Base-by-base conservation (phyloP, 2,329 filamentous ascomycete species). In the Teratosphaeria pseudoeucalypti region DNA sequence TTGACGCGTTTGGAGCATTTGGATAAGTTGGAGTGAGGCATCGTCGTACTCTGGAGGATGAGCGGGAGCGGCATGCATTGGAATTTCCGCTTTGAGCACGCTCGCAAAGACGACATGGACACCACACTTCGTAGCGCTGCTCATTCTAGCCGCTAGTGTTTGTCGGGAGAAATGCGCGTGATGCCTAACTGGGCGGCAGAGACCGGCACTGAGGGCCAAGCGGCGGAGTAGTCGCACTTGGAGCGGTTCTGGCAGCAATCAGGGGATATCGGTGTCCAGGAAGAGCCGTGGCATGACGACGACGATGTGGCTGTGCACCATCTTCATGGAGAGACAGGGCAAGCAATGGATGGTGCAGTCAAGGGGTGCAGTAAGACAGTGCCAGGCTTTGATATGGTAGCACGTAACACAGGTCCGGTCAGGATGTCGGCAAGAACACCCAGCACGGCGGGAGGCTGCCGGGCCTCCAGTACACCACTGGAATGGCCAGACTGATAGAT, bases 1-100 rank as follows among this genome's bases (percentile, higher is more conserved):
- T 78, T 99, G 70, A 97, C 94, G 58, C 79, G 94, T 68, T 73
- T 99, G 75, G 94, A 97, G 72, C 94, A 99, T 78, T 74, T 99
- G 73, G 94, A 99, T 72, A 97, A 97, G 76, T 77, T 99, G 72
- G 94, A 99, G 75, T 97, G 70, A 64, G 43, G 6, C 29, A 7
- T 16, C 9, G n/a, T 16, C 7, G 54, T 10, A n/a, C 7, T 32
- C 26, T 55, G 54, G 32, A 55, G 54, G 43, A 49, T 12, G 43
- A 16, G n/a, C 14, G 14, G 43, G 7, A n/a, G 29, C 7, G 2
- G 29, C 2, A 32, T 7, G 29, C 29, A 23, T 23, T 23, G 23
- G 23, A 23, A 23, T 23, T 23, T 2, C 23, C 23, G 23, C 23
- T 23, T 23, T 23, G 23, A 23, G 23, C 23, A 1, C 23, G 23